Conservation (phyloP, 352 stramenopile genomes). For the Phytophthora syringae region DNA sequence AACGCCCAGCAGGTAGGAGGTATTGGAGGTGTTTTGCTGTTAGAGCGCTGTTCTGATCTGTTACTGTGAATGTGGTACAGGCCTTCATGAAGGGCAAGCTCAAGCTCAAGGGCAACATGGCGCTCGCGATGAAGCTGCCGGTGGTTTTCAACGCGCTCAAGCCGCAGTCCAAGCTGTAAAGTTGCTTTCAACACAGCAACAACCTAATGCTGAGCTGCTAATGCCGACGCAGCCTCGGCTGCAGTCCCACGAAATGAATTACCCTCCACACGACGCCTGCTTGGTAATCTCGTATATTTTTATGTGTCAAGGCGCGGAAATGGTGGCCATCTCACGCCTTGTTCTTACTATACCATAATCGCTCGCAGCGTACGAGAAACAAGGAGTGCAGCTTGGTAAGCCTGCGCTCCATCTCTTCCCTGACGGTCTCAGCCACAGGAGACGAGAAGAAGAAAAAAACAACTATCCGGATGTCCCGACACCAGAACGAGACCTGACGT, state of each 20-base stretch:
- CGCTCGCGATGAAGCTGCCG: conserved; percentile 95
- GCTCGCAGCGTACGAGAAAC: conserved; percentile 31
- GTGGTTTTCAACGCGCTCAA: conserved; percentile 92
- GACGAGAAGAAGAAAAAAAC: conserved; percentile 16
- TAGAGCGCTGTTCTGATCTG: conserved; percentile 7
- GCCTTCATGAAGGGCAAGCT: conserved; percentile 97
- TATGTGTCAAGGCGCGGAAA: conserved; percentile 21
- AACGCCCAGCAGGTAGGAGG: conserved; percentile 82
- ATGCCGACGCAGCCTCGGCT: background rate
- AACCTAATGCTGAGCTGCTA: conserved; percentile 1
- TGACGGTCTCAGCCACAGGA: background rate
- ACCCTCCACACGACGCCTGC: background rate
- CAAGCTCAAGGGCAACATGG: conserved; percentile 97
- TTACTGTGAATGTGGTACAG: conserved; percentile 40
- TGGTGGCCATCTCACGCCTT: conserved; percentile 9
- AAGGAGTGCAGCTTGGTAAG: conserved; percentile 11
- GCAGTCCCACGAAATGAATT: conserved; percentile 19
- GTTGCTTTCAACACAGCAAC: background rate
- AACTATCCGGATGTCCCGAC: conserved; percentile 24
- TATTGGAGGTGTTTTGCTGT: background rate
- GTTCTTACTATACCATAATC: conserved; percentile 42
- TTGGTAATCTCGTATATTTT: conserved; percentile 36
- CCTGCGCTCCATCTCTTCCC: conserved; percentile 12
- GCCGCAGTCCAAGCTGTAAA: conserved; percentile 76
- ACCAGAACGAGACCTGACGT: conserved; percentile 6